Evolutionary conservation across 805 yeast genomes (phyloP).

Genomic region (Metahyphopichia silvanorum): DNA sequence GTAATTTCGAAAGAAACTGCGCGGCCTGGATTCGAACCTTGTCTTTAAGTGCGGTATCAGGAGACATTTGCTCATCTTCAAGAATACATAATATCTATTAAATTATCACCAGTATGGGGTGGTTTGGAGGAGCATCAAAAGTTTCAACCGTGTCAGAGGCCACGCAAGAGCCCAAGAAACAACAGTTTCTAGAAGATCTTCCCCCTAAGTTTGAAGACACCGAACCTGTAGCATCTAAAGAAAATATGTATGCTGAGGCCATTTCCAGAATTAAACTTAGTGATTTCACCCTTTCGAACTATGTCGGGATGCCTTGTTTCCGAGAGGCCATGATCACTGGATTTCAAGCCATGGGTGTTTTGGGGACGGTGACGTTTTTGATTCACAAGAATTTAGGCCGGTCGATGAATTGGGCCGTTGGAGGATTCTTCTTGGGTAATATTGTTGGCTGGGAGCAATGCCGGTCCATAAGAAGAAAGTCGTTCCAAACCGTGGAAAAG

Average conservation of each 20-base stretch:
- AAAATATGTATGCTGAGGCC: slow-evolving; percentile 29
- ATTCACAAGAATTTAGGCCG: slow-evolving; percentile 59
- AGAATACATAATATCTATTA: no score
- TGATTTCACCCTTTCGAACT: slow-evolving; percentile 51
- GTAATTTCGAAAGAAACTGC: no score
- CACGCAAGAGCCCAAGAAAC: slow-evolving; percentile 13
- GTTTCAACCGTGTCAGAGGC: slow-evolving; percentile 33
- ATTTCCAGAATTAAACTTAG: slow-evolving; percentile 38
- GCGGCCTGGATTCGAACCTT: no score
- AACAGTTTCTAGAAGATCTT: slow-evolving; percentile 45
- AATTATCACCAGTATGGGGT: slow-evolving; percentile 29
- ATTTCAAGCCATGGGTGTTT: slow-evolving; percentile 65
- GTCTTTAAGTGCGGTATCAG: no score
- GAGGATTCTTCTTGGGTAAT: slow-evolving; percentile 76
- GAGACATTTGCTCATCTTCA: no score
- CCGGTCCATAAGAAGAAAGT: slow-evolving; percentile 62
- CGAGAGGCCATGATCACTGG: slow-evolving; percentile 79
- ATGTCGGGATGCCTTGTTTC: slow-evolving; percentile 69
- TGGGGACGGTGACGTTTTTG: slow-evolving; percentile 63
- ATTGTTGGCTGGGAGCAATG: slow-evolving; percentile 94
- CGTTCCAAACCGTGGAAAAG: slow-evolving; percentile 61
- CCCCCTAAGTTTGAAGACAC: slow-evolving; percentile 49
- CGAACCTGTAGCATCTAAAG: slow-evolving; percentile 7
- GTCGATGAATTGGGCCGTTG: slow-evolving; percentile 79
- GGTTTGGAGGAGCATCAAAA: slow-evolving; percentile 39